phyloP scores from a whole-genome alignment of 2,329 filamentous ascomycete genomes.

The Elsinoe fawcettii region DNA sequence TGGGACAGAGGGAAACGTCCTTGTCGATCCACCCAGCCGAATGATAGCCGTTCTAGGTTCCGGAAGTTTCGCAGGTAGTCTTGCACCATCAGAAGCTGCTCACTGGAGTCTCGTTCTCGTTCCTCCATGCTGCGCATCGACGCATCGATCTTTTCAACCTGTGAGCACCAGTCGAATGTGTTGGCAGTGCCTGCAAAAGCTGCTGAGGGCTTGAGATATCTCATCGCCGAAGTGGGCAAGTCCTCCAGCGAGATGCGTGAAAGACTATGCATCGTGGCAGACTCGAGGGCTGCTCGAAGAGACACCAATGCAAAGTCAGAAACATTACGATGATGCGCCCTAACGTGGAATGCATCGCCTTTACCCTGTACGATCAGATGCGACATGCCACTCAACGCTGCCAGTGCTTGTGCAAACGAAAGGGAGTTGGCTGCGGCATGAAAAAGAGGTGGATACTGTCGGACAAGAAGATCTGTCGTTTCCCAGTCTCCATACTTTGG shows the following conservation, averaged over 20 bases:
- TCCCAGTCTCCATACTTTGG: conserved; percentile 75
- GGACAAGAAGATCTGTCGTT: conserved; percentile 71
- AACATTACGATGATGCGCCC: conserved; percentile 68
- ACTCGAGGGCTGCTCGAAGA: conserved; percentile 73
- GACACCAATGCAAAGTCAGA: conserved; percentile 79
- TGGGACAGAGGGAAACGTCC: conserved; percentile 2
- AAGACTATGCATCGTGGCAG: conserved; percentile 57
- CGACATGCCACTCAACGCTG: conserved; percentile 58
- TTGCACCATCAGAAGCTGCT: conserved; percentile 59
- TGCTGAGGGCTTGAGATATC: conserved; percentile 66
- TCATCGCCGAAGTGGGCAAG: conserved; percentile 66
- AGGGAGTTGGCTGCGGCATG: conserved; percentile 83
- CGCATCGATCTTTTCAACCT: conserved; percentile 53
- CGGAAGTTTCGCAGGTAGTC: conserved; percentile 67
- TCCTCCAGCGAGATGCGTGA: conserved; percentile 63
- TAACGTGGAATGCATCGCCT: conserved; percentile 54
- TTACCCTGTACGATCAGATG: conserved; percentile 73
- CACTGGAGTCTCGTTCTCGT: conserved; percentile 61
- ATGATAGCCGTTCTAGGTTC: conserved; percentile 61
- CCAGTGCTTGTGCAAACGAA: conserved; percentile 70
- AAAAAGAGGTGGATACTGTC: conserved; percentile 83
- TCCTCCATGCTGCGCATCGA: conserved; percentile 65
- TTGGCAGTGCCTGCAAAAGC: conserved; percentile 69
- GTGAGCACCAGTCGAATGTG: conserved; percentile 64
- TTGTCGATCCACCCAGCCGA: conserved; percentile 52